Evolutionary conservation across 768 basidiomycete genomes (phyloP), one percentile per base, ranked within the genome.

Genomic region (Lentinula raphanica): DNA sequence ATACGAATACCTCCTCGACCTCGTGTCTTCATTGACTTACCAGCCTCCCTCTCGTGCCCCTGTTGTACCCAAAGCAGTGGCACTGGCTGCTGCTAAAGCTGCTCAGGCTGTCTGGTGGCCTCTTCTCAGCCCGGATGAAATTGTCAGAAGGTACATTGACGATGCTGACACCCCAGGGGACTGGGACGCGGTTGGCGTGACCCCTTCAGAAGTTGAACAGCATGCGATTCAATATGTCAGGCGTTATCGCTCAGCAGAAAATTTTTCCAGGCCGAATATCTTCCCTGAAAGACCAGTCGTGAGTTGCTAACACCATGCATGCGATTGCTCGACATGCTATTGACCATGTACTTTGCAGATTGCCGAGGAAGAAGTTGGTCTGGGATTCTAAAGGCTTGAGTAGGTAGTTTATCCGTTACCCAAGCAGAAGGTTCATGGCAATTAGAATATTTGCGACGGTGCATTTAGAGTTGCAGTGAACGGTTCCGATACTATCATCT

Each of bases 21-120:
- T 98, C 60, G 86, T 94, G 40, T 80, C 84, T 45, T 83, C 86
- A 11, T 79, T 95, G 59, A 93, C 92, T n/a, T 83, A 90, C 62
- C 86, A 82, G 45, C 82, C 86, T 12, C 82, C 85, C 56, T 87
- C 86, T 25, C 75, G 78, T 48, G 91, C 85, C 1, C 91, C 90
- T 25, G 83, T 82, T 32, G 64, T 98, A 31, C 94, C 96, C 17
- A 90, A 90, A 70, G 66, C 75, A 13, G 65, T 92, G 57, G 91
- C 94, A 38, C 72, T 80, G 31, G 66, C 79, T 7, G 70, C 92
- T 38, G 80, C 94, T 3, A 84, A 77, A 63, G 70, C 79, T 49
- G 78, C 80, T n/a, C 74, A 89, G 84, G 68, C 71, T 64, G 59
- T 79, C 72, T 99, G 94, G 94, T 98, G 95, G 94, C 94, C 95